These are phyloP conservation scores for Monascus ruber DNA, from an alignment of 2,329 filamentous ascomycete genomes.

Conservation along the genomic window DNA sequence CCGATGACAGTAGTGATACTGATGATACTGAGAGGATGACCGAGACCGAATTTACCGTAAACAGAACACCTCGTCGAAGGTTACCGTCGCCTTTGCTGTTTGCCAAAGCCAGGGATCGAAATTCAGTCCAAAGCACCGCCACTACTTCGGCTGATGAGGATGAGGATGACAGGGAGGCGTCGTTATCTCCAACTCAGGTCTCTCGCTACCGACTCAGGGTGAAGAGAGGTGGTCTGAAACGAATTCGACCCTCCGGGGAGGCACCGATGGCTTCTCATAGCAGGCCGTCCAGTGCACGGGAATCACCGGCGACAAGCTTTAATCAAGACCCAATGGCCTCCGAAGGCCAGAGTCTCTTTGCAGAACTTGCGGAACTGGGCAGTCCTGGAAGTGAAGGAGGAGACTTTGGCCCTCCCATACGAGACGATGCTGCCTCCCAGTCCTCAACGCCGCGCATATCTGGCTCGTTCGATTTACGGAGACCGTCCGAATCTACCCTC, in stretches of 20 bases:
- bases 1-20: constrained; percentile 45
- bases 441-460: constrained; percentile 29
- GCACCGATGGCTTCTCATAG: constrained; percentile 29
- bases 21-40: constrained; percentile 59
- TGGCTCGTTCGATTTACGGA: constrained; percentile 17
- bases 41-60: constrained; percentile 60
- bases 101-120: constrained; percentile 43
- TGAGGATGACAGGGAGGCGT: constrained; percentile 45
- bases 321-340: constrained; percentile 36
- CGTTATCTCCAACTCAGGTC: constrained; percentile 57
- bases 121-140: constrained; percentile 74
- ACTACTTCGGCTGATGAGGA: constrained; percentile 75
- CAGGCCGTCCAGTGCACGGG: constrained; percentile 31
- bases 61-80: constrained; percentile 27
- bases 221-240: constrained; percentile 51
- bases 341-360: constrained; percentile 70
- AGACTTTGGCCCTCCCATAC: constrained; percentile 37
- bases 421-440: constrained; percentile 21
- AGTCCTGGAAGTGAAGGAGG: constrained; percentile 54
- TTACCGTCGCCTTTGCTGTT: constrained; percentile 28
- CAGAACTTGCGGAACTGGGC: constrained; percentile 73
- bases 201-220: constrained; percentile 61
- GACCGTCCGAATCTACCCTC: constrained; percentile 20
- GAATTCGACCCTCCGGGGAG: constrained; percentile 41
- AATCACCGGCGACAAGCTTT: constrained; percentile 44